A percentile compares a stretch with the other conserved stretches of the same genome.
phyloP scores from a whole-genome alignment of 176 grass and related monocot species.

The Oryza meyeriana region DNA sequence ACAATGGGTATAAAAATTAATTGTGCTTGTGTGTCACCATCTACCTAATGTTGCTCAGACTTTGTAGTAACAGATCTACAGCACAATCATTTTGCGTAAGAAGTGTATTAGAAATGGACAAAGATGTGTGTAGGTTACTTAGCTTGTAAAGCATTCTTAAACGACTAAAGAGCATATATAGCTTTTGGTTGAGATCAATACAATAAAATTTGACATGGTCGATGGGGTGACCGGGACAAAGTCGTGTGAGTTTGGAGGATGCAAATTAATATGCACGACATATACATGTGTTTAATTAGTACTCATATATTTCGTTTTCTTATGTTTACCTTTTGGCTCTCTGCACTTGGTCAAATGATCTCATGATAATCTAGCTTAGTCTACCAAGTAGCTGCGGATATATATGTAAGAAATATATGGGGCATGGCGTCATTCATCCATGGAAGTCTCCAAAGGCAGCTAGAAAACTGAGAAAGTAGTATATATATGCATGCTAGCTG shows the following conservation, averaged over 20 bases:
- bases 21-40: not conserved
- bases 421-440: not conserved
- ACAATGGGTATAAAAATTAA: not conserved
- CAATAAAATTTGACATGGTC: not conserved
- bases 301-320: not conserved
- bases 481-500: not conserved
- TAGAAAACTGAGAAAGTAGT: not conserved
- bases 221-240: conserved; percentile 17
- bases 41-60: not conserved
- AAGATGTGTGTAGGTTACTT: not conserved
- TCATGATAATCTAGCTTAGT: not conserved
- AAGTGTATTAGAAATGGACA: not conserved
- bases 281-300: not conserved
- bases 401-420: not conserved
- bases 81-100: not conserved
- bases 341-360: not conserved
- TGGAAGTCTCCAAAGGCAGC: not conserved
- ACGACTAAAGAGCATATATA: not conserved
- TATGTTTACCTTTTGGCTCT: not conserved
- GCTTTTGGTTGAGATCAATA: not conserved
- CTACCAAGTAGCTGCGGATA: not conserved
- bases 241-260: conserved; percentile 1
- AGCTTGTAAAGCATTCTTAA: not conserved
- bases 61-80: not conserved
- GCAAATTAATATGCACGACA: no score